phyloP scores from a whole-genome alignment of 805 yeast species.

The Candida khao-thaluensis region DNA sequence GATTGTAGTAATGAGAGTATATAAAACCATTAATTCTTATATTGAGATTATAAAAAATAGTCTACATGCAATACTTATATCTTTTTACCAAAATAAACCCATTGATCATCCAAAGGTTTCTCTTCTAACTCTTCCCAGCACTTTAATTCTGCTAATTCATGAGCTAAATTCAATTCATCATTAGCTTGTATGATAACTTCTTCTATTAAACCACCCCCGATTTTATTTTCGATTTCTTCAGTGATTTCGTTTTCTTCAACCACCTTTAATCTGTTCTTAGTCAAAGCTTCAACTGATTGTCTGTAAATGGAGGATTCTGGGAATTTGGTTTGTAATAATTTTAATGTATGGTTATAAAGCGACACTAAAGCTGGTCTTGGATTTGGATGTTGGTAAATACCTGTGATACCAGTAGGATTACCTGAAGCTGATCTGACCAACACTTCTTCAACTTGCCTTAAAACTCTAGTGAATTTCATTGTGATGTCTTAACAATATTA shows the following conservation, averaged over 20 bases:
- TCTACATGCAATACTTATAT: too few species aligned
- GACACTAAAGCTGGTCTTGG: constrained; percentile 77
- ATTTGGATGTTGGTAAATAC: constrained; percentile 74
- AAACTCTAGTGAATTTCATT: constrained; percentile 43
- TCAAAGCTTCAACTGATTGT: constrained; percentile 69
- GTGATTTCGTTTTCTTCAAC: constrained; percentile 63
- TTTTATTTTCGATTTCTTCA: constrained; percentile 65
- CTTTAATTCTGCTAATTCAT: constrained; percentile 66
- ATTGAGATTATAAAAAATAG: too few species aligned
- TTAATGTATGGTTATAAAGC: constrained; percentile 68
- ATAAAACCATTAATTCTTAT: too few species aligned
- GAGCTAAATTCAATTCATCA: constrained; percentile 70
- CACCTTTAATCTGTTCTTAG: constrained; percentile 63
- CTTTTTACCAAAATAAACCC: constrained; percentile 77
- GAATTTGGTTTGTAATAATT: constrained; percentile 54
- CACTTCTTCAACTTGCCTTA: constrained; percentile 48
- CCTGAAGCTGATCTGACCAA: constrained; percentile 60
- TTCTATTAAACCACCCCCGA: constrained; percentile 83
- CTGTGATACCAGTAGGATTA: constrained; percentile 79
- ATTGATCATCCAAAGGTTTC: constrained; percentile 76
- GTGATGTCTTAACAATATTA: constrained; percentile 4
- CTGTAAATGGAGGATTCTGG: constrained; percentile 75
- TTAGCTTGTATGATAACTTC: constrained; percentile 80
- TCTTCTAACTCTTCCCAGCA: constrained; percentile 80
- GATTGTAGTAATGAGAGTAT: too few species aligned